Evolutionary conservation across 73 alveolate genomes (phyloP).

Genomic region (Tetrahymena elliotti): DNA sequence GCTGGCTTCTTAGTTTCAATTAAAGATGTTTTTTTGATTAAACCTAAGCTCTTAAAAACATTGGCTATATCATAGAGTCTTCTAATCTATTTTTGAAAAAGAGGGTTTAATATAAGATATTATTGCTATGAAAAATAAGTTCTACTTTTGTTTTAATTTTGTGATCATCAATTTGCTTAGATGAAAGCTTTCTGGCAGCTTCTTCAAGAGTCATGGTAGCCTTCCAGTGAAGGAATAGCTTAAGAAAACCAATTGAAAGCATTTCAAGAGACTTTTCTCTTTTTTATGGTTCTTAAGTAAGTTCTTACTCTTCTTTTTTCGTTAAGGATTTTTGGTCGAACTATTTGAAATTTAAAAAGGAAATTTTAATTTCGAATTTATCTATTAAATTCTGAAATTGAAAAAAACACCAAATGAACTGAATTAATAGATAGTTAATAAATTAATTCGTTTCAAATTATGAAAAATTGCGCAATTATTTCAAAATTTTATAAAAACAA

Average conservation of each 20-base stretch:
- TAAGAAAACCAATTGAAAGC: constrained; percentile 54
- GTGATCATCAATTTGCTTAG: constrained; percentile 39
- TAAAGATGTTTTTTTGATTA: constrained; percentile 56
- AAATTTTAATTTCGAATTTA: background rate
- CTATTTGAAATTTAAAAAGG: background rate
- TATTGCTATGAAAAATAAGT: background rate
- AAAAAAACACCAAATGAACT: background rate
- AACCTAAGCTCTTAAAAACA: constrained; percentile 59
- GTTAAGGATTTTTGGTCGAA: background rate
- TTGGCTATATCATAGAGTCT: constrained; percentile 76
- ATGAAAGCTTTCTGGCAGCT: constrained; percentile 61
- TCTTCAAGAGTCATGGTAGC: constrained; percentile 62
- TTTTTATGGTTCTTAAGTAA: constrained; percentile 12
- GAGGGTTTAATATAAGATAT: background rate
- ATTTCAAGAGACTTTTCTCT: constrained; percentile 68
- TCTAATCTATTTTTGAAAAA: constrained; percentile 28
- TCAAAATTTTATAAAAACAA: background rate
- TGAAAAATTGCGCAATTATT: background rate
- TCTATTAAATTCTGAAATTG: background rate
- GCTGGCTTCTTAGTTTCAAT: constrained; percentile 63
- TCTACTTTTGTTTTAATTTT: constrained; percentile 50
- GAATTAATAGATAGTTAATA: background rate
- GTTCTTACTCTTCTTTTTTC: background rate
- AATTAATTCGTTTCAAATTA: background rate
- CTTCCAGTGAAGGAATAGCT: constrained; percentile 46